Percentiles rank a stretch among this genome's conserved stretches.
phyloP scores from a whole-genome alignment of 2,329 filamentous ascomycete species.

The Pseudogymnoascus sp. region DNA sequence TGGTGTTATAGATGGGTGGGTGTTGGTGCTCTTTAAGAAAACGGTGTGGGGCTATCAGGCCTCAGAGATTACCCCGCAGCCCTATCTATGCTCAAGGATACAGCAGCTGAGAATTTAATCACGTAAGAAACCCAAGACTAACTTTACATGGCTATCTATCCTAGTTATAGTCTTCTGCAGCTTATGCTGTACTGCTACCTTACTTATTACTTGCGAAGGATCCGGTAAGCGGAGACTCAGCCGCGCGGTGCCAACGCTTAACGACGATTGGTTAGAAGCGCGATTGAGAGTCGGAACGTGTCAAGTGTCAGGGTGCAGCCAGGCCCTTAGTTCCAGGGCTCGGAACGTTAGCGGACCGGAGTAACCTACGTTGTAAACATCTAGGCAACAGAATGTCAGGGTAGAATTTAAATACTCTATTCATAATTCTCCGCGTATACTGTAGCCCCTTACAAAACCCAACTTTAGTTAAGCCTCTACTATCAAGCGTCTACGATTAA shows the following conservation, averaged over 20 bases:
- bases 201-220: background rate
- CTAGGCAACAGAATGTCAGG: background rate
- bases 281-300: background rate
- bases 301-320: background rate
- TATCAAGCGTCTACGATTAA: background rate
- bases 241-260: background rate
- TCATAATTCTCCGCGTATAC: background rate
- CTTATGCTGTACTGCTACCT: background rate
- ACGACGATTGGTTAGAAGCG: background rate
- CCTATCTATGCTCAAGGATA: background rate
- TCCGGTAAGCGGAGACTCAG: background rate
- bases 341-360: background rate
- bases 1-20: background rate
- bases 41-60: background rate
- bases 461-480: background rate
- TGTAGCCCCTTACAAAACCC: background rate
- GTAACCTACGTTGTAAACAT: background rate
- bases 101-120: background rate
- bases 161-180: background rate
- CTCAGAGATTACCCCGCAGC: background rate
- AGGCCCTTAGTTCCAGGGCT: background rate
- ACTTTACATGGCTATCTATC: background rate
- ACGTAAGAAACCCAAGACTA: background rate
- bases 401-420: background rate
- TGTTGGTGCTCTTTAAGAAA: background rate